phyloP scores from a whole-genome alignment of 2,329 filamentous ascomycete genomes.

The Canariomyces notabilis region DNA sequence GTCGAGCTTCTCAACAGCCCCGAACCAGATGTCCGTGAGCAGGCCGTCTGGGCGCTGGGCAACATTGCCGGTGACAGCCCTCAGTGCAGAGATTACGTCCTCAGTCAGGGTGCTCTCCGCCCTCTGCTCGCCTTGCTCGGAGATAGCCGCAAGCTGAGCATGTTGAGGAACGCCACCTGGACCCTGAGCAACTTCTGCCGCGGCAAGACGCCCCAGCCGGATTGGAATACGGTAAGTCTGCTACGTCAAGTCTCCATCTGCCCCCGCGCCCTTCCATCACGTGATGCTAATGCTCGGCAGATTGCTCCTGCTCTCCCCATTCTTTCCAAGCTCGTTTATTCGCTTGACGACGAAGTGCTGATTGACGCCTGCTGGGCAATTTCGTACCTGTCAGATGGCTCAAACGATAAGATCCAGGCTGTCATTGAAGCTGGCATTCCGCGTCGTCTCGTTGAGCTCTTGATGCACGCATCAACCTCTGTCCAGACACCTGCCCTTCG shows the following conservation, averaged over 20 bases:
- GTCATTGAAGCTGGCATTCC: conserved; percentile 98
- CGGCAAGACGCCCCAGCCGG: conserved; percentile 97
- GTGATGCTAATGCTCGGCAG: conserved; percentile 42
- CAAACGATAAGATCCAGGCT: conserved; percentile 98
- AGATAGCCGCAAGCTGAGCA: conserved; percentile 97
- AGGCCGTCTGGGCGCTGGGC: conserved; percentile 96
- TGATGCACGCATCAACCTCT: conserved; percentile 97
- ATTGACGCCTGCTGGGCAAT: conserved; percentile 99
- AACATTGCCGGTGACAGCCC: conserved; percentile 99
- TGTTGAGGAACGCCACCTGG: conserved; percentile 98
- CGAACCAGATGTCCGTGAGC: conserved; percentile 95
- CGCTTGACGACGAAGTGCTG: conserved; percentile 93
- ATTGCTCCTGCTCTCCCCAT: conserved; percentile 93
- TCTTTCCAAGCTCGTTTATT: conserved; percentile 95
- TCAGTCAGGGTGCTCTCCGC: conserved; percentile 84
- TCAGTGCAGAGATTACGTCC: conserved; percentile 92
- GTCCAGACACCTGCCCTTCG: conserved; percentile 96
- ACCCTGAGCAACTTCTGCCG: conserved; percentile 99
- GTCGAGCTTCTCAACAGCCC: conserved; percentile 93
- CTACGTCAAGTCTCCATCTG: conserved; percentile 38
- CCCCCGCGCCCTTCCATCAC: conserved; percentile 6
- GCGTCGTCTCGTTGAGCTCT: conserved; percentile 87
- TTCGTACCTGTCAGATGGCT: conserved; percentile 94
- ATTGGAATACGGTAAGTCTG: conserved; percentile 97
- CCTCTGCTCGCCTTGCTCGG: conserved; percentile 85